Evolutionary conservation across 1,139 yeast genomes (phyloP).

Genomic region (Debaryomyces subglobosus): DNA sequence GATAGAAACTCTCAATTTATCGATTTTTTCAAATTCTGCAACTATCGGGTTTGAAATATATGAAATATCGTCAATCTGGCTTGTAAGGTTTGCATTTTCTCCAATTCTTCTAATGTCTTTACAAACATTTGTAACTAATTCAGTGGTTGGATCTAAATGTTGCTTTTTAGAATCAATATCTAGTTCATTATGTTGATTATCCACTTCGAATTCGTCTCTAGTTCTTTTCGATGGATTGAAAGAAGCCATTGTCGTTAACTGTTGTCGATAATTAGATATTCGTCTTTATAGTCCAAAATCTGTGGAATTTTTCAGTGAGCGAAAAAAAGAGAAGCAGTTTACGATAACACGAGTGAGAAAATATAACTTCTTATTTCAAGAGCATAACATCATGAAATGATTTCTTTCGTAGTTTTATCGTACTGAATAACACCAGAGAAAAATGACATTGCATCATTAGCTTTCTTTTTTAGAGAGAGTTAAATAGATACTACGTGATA

Average conservation of each 20-base stretch:
- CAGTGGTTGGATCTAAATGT: conserved; percentile 46
- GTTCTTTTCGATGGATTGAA: conserved; percentile 33
- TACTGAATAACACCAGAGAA: not conserved
- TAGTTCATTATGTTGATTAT: conserved; percentile 17
- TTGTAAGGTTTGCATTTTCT: conserved; percentile 55
- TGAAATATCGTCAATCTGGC: conserved; percentile 66
- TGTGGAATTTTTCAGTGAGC: conserved; percentile 2
- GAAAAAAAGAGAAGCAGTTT: not conserved
- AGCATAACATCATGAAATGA: not conserved
- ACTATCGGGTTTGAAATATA: conserved; percentile 68
- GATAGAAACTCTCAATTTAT: conserved; percentile 60
- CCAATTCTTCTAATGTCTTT: conserved; percentile 68
- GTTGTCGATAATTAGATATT: not conserved
- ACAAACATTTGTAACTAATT: conserved; percentile 45
- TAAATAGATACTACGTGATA: not conserved
- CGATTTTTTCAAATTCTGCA: conserved; percentile 69
- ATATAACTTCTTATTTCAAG: not conserved
- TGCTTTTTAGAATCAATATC: conserved; percentile 34
- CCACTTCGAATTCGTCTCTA: conserved; percentile 44
- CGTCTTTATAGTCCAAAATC: not conserved
- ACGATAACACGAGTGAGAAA: not conserved
- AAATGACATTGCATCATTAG: no score
- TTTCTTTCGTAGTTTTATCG: not conserved
- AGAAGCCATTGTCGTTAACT: conserved; percentile 10
- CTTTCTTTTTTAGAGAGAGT: not conserved